Conservation (phyloP, 106 monocot genomes). For the Agapanthus africanus region DNA sequence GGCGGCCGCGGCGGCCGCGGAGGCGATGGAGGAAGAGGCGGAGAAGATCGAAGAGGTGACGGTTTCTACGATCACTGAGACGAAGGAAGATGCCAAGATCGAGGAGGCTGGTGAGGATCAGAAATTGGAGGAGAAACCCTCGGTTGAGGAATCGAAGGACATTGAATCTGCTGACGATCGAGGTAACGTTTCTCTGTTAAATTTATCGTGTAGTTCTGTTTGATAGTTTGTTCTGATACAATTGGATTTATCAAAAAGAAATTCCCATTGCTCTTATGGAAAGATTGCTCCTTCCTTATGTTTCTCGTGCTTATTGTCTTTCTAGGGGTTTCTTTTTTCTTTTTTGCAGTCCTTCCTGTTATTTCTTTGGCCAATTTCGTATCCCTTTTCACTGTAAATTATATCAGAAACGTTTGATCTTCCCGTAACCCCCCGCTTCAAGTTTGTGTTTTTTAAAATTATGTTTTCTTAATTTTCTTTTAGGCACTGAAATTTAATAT, state of each 20-base stretch:
- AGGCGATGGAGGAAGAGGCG: slow-evolving; percentile 11
- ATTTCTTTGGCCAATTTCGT: not conserved
- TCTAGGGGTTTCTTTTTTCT: not conserved
- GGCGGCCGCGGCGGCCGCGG: slow-evolving; percentile 11
- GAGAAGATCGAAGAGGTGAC: slow-evolving; percentile 15
- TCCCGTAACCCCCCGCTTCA: too few relatives aligned
- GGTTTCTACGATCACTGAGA: not conserved
- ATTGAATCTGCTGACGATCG: not conserved
- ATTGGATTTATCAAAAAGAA: not conserved
- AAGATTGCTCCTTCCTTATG: not conserved
- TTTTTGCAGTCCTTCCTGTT: too few relatives aligned
- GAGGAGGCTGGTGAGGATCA: not conserved
- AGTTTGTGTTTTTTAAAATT: too few relatives aligned
- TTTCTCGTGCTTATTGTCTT: not conserved
- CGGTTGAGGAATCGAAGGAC: not conserved
- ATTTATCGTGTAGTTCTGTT: not conserved
- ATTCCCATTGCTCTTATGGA: not conserved
- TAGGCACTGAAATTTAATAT: too few relatives aligned
- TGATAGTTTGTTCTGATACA: not conserved
- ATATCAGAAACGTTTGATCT: not conserved
- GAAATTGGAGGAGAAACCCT: not conserved
- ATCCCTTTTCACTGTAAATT: not conserved
- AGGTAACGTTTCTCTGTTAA: not conserved
- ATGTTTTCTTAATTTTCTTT: too few relatives aligned
- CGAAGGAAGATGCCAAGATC: not conserved